phyloP scores from a whole-genome alignment of 768 basidiomycete genomes.

The Dentipellis sp. region DNA sequence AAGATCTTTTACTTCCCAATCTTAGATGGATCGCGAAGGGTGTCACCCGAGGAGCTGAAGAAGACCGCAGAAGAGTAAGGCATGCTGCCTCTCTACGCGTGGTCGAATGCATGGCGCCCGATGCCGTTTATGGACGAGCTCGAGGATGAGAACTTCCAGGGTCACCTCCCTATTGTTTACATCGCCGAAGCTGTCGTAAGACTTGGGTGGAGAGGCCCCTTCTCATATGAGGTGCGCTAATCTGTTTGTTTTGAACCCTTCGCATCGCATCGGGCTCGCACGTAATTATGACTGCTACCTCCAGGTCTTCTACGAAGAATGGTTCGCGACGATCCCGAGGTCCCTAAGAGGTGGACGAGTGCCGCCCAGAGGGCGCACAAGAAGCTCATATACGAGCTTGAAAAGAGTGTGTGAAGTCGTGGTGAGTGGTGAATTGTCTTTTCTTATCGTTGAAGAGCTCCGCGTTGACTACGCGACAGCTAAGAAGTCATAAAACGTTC shows the following conservation, averaged over 20 bases:
- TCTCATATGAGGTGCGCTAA: conserved; percentile 19
- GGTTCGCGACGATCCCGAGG: conserved; percentile 10
- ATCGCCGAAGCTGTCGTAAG: conserved; percentile 19
- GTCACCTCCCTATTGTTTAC: conserved; percentile 19
- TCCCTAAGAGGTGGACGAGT: conserved; percentile 17
- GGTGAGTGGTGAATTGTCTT: background rate
- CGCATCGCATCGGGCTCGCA: background rate
- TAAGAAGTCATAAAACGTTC: too few relatives aligned
- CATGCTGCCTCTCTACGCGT: conserved; percentile 19
- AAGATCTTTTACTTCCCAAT: conserved; percentile 26
- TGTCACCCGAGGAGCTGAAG: conserved; percentile 11
- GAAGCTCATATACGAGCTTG: conserved; percentile 11
- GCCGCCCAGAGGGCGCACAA: conserved; percentile 13
- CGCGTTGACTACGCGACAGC: too few relatives aligned
- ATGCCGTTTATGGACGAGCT: conserved; percentile 18
- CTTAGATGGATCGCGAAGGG: conserved; percentile 19
- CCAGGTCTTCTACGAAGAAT: conserved; percentile 19
- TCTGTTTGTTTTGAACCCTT: background rate
- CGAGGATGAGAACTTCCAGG: conserved; percentile 11
- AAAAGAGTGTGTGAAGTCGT: background rate
- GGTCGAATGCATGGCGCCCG: conserved; percentile 22
- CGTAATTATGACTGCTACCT: background rate
- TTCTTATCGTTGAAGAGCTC: background rate
- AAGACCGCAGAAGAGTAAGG: conserved; percentile 16
- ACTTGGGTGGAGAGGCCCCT: conserved; percentile 22